Evolutionary conservation across 345 rosid species (phyloP), one percentile per base, ranked within the genome.

Genomic region (Brassica juncea): DNA sequence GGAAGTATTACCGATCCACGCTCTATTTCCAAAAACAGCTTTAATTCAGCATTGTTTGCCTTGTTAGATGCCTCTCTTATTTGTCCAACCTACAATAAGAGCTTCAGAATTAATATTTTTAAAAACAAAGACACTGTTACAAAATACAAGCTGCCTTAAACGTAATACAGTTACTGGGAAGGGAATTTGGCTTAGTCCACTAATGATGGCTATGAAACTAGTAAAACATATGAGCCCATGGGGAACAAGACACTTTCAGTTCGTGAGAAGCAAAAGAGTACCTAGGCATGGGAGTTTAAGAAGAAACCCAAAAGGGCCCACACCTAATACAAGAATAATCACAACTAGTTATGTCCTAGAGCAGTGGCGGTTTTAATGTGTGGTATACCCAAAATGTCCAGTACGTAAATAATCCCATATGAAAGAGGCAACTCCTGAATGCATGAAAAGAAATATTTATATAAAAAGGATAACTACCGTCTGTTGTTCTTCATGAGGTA

Each of bases 11-110:
- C 99, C 90, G 35, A 87, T 58, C 93, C 99, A 58, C 80, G 62
- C 80, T 91, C 97, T 47, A 89, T 88, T 90, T 95, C 98, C 92
- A 95, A 74, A 84, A 91, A 93, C 73, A 95, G 71, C 80, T 92
- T 95, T 65, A 95, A 72, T 73, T 95, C 99, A 3, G 96, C 94
- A 84, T 85, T 91, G 79, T 81, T 83, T 8, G 88, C 80, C 87
- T 91, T 93, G 84, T 89, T 93, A 52, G 93, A 88, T 35, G 86
- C 87, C 79, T 95, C 99, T 81, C 89, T 90, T 83, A 95, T 84
- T 68, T 90, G 96, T 73, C 98, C 99, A 78, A 93, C 99, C 99
- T 95, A 80, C 66, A 85, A 57, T 31, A 52, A 75, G 10, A 68
- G 61, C 71, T 60, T 72, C 21, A 44, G 37, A 44, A 66, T 28